Base-by-base conservation (phyloP, 2,329 filamentous ascomycete species). In the Phyllosticta citrichinensis region DNA sequence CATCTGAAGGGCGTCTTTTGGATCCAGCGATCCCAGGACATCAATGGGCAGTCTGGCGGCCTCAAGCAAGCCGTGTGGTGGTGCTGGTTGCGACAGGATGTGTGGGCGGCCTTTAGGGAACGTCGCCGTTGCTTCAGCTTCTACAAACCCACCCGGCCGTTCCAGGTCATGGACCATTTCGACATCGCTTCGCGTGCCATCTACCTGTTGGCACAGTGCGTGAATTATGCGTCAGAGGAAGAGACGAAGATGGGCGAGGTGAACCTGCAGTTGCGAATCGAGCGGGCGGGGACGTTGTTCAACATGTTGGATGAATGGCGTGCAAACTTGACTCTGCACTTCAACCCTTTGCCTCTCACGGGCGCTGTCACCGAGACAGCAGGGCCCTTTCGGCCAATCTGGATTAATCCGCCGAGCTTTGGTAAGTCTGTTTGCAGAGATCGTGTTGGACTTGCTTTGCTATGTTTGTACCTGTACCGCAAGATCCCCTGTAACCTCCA, bases 1-100 rank as follows among this genome's bases (percentile, higher is more conserved):
- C 84, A 87, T 66, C 73, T 87, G 0, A 82, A 85, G 66, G 84
- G 84, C 0, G 82, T 86, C 0, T 87, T 86, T 64, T 86, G 83
- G 81, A 86, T 87, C 17, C 80, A 86, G 61, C 74, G 83, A n/a
- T 83, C 80, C 0, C 82, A 84, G 58, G 77, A 84, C 55, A 83
- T 84, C 53, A 77, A 86, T 60, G 84, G 83, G 1, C 82, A 82
- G 56, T 80, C 78, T 0, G 79, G 80, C 0, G 81, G 83, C 0
- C 72, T 87, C 0, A 76, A 80, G 52, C 79, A 81, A 63, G 80
- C 83, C 0, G 81, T 83, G 0, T 87, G 84, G 84, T 87, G 84
- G 84, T 79, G 80, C 0, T 87, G 84, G 84, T 72, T 87, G 3
- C 75, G 82, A n/a, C 84, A 87, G 66, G 84, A 87, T 66, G 77